phyloP scores from a whole-genome alignment of 192 early-diverging fungal genomes.

The Gaertneriomyces sp. region DNA sequence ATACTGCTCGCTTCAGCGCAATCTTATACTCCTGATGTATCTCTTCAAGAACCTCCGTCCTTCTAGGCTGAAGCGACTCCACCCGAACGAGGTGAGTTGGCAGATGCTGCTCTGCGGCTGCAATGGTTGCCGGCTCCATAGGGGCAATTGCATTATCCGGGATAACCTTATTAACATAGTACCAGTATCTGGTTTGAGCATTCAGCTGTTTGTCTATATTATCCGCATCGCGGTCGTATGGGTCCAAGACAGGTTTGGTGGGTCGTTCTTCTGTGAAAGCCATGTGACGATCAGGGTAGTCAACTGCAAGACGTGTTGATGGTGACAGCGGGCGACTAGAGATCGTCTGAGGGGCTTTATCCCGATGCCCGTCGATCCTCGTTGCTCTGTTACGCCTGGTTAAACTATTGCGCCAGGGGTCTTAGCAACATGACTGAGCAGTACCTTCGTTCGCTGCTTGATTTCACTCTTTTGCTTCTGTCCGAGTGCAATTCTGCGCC shows the following conservation, averaged over 20 bases:
- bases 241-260: slow-evolving; percentile 38
- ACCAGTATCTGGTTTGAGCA: slow-evolving; percentile 54
- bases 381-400: background rate
- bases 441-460: slow-evolving; percentile 1
- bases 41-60: slow-evolving; percentile 37
- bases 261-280: background rate
- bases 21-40: slow-evolving; percentile 37
- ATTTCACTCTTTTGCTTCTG: slow-evolving; percentile 11
- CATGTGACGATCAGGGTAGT: slow-evolving; percentile 1
- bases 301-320: slow-evolving; percentile 31
- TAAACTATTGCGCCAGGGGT: background rate
- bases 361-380: too few species aligned
- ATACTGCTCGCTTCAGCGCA: slow-evolving; percentile 49
- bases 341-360: too few species aligned
- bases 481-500: slow-evolving; percentile 6
- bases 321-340: slow-evolving; percentile 45
- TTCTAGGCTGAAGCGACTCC: slow-evolving; percentile 30
- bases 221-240: slow-evolving; percentile 45
- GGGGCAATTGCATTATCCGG: slow-evolving; percentile 40
- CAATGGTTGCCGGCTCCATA: slow-evolving; percentile 35
- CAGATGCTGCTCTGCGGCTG: slow-evolving; percentile 30
- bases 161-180: slow-evolving; percentile 48
- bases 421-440: background rate
- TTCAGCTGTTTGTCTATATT: slow-evolving; percentile 53
- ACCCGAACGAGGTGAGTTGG: slow-evolving; percentile 27